Percentiles rank a stretch among this genome's conserved stretches.
Evolutionary conservation across 2,329 filamentous ascomycete genomes (phyloP).

Genomic region (Arthrobotrys conoides): DNA sequence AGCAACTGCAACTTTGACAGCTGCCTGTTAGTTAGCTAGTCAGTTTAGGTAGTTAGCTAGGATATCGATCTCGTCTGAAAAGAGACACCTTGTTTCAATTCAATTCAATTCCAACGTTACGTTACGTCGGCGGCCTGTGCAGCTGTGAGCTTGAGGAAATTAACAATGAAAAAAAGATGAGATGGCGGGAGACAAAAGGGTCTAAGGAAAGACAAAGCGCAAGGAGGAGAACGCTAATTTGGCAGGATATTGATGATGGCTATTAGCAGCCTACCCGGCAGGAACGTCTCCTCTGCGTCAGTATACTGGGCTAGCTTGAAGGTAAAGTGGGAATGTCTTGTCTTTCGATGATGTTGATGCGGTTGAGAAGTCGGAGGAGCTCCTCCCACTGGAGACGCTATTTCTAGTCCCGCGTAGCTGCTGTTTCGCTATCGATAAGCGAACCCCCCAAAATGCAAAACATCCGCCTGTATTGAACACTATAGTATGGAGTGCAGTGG

Average conservation of each 20-base stretch:
- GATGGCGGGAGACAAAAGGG: neutral
- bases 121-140: neutral
- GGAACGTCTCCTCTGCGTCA: neutral
- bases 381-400: constrained; percentile 38
- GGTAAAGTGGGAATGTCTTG: constrained; percentile 24
- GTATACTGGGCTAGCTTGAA: neutral
- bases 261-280: constrained; percentile 3
- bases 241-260: constrained; percentile 35
- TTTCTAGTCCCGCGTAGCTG: constrained; percentile 5
- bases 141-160: neutral
- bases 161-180: constrained; percentile 6
- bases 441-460: constrained; percentile 16
- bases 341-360: constrained; percentile 55
- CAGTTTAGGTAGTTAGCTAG: neutral
- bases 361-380: constrained; percentile 47
- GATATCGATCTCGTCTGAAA: constrained; percentile 21
- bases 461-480: constrained; percentile 6
- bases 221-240: constrained; percentile 20
- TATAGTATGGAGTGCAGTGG: constrained; percentile 11
- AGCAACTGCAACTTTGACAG: constrained; percentile 2
- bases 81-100: constrained; percentile 6
- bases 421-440: constrained; percentile 53
- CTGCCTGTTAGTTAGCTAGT: neutral
- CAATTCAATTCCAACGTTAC: neutral
- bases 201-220: constrained; percentile 16